These are phyloP conservation scores for Trypanosoma caninum DNA, from an alignment of 208 protist species.

Conservation along the genomic window DNA sequence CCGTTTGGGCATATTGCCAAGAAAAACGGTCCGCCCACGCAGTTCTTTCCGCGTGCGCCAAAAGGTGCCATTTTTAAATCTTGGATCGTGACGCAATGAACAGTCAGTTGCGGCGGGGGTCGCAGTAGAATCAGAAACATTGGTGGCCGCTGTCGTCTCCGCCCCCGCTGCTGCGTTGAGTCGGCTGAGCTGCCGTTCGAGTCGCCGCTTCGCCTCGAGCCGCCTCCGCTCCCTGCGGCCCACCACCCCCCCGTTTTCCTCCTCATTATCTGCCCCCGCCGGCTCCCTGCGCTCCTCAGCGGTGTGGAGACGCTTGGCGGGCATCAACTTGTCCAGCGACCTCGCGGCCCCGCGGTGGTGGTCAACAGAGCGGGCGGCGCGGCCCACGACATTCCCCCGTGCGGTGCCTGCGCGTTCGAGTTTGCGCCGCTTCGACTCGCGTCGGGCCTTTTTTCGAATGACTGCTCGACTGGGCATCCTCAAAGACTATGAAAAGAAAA, in stretches of 20 bases:
- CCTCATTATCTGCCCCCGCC: not conserved
- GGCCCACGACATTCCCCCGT: too few species aligned
- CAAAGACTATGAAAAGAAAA: constrained; percentile 2
- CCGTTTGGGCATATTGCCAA: constrained; percentile 66
- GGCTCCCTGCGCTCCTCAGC: constrained; percentile 4
- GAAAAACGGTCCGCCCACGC: constrained; percentile 72
- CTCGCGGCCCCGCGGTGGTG: too few species aligned
- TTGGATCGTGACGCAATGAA: constrained; percentile 78
- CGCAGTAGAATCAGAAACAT: too few species aligned
- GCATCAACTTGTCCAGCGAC: too few species aligned
- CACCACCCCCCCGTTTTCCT: constrained; percentile 30
- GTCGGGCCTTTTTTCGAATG: constrained; percentile 73
- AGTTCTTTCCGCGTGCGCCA: constrained; percentile 80
- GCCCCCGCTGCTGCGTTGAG: constrained; percentile 20
- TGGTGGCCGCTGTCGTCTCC: too few species aligned
- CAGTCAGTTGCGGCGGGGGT: too few species aligned
- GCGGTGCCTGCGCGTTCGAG: constrained; percentile 1
- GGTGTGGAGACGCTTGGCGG: constrained; percentile 1
- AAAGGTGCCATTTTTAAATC: constrained; percentile 82
- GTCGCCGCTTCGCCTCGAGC: constrained; percentile 41
- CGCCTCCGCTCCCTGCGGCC: constrained; percentile 60
- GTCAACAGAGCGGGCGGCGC: too few species aligned
- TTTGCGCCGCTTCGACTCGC: constrained; percentile 64
- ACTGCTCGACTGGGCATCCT: constrained; percentile 81
- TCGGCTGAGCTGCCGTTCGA: constrained; percentile 56